phyloP scores from a whole-genome alignment of 108 stramenopile species.

The Skeletonema grethae region DNA sequence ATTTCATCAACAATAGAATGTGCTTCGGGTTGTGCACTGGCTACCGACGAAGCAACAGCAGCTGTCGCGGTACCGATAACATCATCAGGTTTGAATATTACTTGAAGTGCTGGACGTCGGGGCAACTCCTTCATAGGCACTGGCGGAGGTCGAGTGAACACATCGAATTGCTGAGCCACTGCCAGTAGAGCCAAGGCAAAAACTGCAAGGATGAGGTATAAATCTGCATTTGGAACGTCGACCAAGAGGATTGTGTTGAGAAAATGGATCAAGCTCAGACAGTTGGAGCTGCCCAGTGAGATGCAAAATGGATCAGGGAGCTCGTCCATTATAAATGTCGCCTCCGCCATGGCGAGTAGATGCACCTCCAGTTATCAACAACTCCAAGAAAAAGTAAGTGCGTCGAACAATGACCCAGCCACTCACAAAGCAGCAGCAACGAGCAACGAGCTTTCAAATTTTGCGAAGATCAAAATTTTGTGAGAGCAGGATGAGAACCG shows the following conservation, averaged over 20 bases:
- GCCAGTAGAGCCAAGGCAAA: constrained; percentile 17
- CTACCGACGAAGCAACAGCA: not conserved
- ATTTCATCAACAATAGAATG: constrained; percentile 15
- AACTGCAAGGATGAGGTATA: constrained; percentile 13
- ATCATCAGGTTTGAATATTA: constrained; percentile 85
- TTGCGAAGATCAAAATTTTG: too few relatives aligned
- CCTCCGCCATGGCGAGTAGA: not conserved
- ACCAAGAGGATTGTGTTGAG: constrained; percentile 27
- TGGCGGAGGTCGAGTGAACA: constrained; percentile 69
- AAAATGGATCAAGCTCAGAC: constrained; percentile 19
- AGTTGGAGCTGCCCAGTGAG: constrained; percentile 15
- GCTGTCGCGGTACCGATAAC: constrained; percentile 22
- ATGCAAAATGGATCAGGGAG: constrained; percentile 16
- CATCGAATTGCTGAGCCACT: constrained; percentile 33
- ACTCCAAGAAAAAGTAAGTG: too few relatives aligned
- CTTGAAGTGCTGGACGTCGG: constrained; percentile 66
- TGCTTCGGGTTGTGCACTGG: not conserved
- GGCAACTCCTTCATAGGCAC: constrained; percentile 75
- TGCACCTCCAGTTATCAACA: not conserved
- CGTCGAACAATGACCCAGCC: too few relatives aligned
- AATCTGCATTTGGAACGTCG: constrained; percentile 27
- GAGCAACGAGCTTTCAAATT: too few relatives aligned
- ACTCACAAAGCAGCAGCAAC: too few relatives aligned
- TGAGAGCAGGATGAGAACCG: too few relatives aligned
- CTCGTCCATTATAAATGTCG: constrained; percentile 1